Evolutionary conservation across 2,329 filamentous ascomycete species (phyloP), one percentile per base, ranked within the genome.

Genomic region (Fusarium longipes): DNA sequence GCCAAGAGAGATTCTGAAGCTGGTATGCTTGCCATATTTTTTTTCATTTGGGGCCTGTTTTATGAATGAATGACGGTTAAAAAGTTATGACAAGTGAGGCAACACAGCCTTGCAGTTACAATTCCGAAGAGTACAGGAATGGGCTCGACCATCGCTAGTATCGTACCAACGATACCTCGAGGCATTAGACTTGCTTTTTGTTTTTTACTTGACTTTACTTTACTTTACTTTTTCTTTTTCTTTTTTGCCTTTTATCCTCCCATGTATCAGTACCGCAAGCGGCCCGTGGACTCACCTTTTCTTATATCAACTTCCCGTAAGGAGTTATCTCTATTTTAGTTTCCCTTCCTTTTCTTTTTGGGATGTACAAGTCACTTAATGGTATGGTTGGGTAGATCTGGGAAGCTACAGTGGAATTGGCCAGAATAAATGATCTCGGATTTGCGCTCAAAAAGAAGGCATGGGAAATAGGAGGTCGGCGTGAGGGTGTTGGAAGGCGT

Each of bases 1-100:
- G 83, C 39, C 74, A 72, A 56, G 82, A 79, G 65, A 47, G 45
- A 18, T 49, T 24, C 20, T 49, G 22, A 49, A 38, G 17, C 14
- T 49, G n/a, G 5, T 24, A 18, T 25, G 18, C 14, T 24, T n/a
- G n/a, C 22, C 60, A 39, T 68, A 67, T 69, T 48, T n/a, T 39
- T 22, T 17, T 61, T 57, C 17, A 63, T 60, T 63, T 53, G 63
- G 38, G 42, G 36, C 38, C 57, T 56, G 57, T 44, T 68, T 70
- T 65, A 71, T 52, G 71, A 72, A 69, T 72, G 72, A 73, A 72
- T 50, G 71, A 69, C 55, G 56, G 69, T 47, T 42, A 73, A 40
- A 73, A 73, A 70, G 68, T 67, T 69, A 71, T 57, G 59, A 73
- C 63, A 58, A 55, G 58, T 40, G 57, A 50, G 45, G 63, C 43